These are phyloP conservation scores for Gremmenia infestans DNA, from an alignment of 2,329 filamentous ascomycete species.

Conservation along the genomic window DNA sequence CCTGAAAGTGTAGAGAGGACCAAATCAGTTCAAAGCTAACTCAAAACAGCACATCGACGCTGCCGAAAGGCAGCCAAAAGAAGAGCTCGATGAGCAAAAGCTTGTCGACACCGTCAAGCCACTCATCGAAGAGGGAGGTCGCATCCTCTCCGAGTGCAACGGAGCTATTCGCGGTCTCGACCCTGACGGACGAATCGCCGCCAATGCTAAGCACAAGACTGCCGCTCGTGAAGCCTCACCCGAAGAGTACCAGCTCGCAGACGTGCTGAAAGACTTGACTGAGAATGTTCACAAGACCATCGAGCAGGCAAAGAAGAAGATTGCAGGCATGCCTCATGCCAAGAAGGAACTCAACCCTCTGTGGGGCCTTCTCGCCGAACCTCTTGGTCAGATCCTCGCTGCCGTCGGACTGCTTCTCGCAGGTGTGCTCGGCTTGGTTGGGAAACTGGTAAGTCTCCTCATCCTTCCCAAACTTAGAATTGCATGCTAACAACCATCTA, in stretches of 20 bases:
- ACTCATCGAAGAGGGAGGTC: constrained; percentile 78
- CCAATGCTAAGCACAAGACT: constrained; percentile 77
- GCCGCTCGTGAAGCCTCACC: constrained; percentile 70
- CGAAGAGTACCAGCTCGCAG: constrained; percentile 80
- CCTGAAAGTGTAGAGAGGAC: background rate
- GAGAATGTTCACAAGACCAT: constrained; percentile 76
- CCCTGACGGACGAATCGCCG: constrained; percentile 79
- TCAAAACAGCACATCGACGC: constrained; percentile 64
- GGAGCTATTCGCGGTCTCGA: constrained; percentile 83
- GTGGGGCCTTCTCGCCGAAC: constrained; percentile 73
- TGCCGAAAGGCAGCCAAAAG: constrained; percentile 74
- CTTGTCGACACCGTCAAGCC: constrained; percentile 83
- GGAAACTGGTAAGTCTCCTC: constrained; percentile 48
- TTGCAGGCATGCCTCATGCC: constrained; percentile 86
- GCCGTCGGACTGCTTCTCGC: constrained; percentile 78
- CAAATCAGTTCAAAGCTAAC: constrained; percentile 13
- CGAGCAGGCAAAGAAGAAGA: constrained; percentile 82
- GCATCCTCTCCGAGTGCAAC: constrained; percentile 80
- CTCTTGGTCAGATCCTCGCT: constrained; percentile 86
- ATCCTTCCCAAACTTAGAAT: no score
- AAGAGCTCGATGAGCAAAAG: constrained; percentile 85
- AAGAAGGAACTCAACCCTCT: constrained; percentile 94
- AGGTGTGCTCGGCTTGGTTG: constrained; percentile 81
- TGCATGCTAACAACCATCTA: background rate
- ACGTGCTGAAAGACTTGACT: constrained; percentile 80